Evolutionary conservation across 2,329 filamentous ascomycete species (phyloP), one percentile per base, ranked within the genome.

Genomic region (Trichocomaceae sp.): DNA sequence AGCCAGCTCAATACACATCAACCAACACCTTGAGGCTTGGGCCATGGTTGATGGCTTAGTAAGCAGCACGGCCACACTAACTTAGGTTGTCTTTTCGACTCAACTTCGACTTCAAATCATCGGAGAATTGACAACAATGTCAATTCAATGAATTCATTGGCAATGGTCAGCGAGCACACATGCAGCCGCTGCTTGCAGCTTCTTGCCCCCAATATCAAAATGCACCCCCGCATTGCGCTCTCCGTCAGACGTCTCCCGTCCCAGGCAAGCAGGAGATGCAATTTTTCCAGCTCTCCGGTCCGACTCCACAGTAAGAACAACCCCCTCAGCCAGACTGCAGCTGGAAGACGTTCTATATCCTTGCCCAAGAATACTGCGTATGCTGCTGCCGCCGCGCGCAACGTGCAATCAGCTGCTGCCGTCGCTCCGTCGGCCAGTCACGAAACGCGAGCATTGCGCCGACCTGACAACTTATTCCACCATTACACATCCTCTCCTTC

Each of bases 401-500:
- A 61, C 20, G 50, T 63, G 9, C 66, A 66, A 54, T 64, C 63
- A 37, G 62, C 66, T 15, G 62, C 64, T 15, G 62, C 66, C 29
- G 65, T 58, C 31, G 59, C 57, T 15, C 48, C 60, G 19, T 6
- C 42, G 2, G 45, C 51, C 1, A 58, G 62, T 15, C 56, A 61
- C 53, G 64, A 69, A 52, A 53, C 63, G 33, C 64, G 66, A 66
- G 61, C 69, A 5, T 69, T 83, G 47, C 79, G 95, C 23, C 78
- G 77, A 59, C 79, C 84, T 50, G 84, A 95, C 73, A 87, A 96
- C 68, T 85, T 99, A 55, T 99, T 97, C 77, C 92, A 99, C 72
- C 84, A 89, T 9, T 95, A 93, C 71, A 88, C 89, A 35, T 80
- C 86, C 60, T 99, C 93, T 13, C 93, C 95, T 8, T 87, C 92